These are phyloP conservation scores for Testicularia cyperi DNA, from an alignment of 1,284 basidiomycete genomes.

Conservation along the genomic window DNA sequence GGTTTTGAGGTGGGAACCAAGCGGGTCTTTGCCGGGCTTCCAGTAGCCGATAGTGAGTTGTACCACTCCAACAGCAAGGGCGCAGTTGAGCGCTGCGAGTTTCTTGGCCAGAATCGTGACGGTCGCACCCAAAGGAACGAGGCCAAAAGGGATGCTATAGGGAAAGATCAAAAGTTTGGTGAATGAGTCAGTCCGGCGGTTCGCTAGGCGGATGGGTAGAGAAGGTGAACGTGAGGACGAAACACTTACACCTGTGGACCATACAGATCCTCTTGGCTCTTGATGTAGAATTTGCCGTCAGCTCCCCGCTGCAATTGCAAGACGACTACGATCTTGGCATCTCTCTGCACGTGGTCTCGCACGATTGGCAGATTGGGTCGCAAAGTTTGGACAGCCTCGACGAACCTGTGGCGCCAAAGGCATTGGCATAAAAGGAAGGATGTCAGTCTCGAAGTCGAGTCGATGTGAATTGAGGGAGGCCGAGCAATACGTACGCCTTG, in stretches of 20 bases:
- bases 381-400: constrained; percentile 53
- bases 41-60: constrained; percentile 39
- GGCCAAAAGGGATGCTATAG: constrained; percentile 35
- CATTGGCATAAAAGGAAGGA: no score
- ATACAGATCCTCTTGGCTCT: constrained; percentile 55
- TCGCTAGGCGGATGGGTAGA: neutral
- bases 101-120: constrained; percentile 39
- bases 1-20: constrained; percentile 19
- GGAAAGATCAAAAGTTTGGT: neutral
- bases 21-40: constrained; percentile 35
- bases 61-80: constrained; percentile 30
- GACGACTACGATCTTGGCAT: constrained; percentile 44
- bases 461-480: no score
- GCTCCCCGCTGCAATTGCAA: constrained; percentile 47
- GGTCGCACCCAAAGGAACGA: constrained; percentile 33
- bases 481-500: constrained; percentile 22
- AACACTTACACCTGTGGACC: constrained; percentile 38
- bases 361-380: constrained; percentile 37
- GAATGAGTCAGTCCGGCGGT: neutral
- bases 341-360: constrained; percentile 16
- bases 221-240: no score
- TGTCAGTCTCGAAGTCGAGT: no score
- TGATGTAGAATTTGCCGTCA: constrained; percentile 56
- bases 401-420: no score
- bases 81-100: constrained; percentile 42